A percentile compares a stretch with the other conserved stretches of the same genome.
These are phyloP conservation scores for Magnusiomyces suaveolens DNA, from an alignment of 1,139 yeast genomes.

Conservation along the genomic window DNA sequence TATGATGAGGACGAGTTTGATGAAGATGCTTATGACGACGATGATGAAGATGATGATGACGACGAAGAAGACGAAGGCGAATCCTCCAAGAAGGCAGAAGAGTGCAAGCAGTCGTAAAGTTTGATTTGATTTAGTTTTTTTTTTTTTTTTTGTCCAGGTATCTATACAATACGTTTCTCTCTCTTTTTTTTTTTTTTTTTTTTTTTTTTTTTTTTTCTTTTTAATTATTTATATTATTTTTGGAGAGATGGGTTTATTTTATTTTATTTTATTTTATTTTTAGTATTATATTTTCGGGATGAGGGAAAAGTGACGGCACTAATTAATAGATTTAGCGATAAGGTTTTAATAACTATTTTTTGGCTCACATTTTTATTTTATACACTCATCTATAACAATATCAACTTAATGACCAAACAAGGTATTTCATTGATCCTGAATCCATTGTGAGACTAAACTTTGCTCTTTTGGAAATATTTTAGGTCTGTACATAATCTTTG, in stretches of 20 bases:
- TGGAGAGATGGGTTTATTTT: neutral
- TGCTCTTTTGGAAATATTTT: too few relatives aligned
- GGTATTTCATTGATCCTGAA: too few relatives aligned
- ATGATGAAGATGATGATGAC: slow-evolving; percentile 3
- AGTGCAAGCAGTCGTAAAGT: slow-evolving; percentile 7
- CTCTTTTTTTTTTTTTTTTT: neutral
- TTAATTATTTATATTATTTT: neutral
- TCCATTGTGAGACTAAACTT: too few relatives aligned
- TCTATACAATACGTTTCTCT: neutral
- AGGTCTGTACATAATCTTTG: too few relatives aligned
- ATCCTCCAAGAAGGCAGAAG: neutral
- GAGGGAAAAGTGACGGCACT: too few relatives aligned
- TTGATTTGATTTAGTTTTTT: neutral
- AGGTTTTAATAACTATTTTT: too few relatives aligned
- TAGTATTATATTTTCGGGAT: too few relatives aligned
- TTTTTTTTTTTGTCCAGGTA: neutral
- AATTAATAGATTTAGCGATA: too few relatives aligned
- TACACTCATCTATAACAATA: too few relatives aligned
- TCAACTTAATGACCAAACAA: too few relatives aligned
- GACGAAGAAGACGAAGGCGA: neutral
- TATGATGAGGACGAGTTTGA: slow-evolving; percentile 22
- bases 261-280: too few relatives aligned
- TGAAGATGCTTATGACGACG: slow-evolving; percentile 3
- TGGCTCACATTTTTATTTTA: too few relatives aligned
- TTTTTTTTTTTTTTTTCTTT: neutral